A percentile compares a stretch with the other conserved stretches of the same genome.
Evolutionary conservation across 139 green algal genomes (phyloP).

Genomic region (Tetradesmus obliquus): DNA sequence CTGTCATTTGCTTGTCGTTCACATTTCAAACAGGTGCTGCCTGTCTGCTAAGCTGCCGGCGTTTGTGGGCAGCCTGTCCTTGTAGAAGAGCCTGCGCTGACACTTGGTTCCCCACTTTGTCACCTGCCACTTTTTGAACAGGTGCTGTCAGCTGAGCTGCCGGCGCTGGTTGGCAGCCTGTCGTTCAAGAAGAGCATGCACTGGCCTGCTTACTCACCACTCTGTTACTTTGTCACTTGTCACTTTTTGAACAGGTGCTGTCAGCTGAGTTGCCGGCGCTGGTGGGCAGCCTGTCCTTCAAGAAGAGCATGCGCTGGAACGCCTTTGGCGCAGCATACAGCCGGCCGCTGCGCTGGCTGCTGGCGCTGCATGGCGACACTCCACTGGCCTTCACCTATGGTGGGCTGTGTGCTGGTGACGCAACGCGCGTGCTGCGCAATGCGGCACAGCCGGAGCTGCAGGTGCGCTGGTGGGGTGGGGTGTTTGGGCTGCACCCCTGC

Average conservation of each 20-base stretch:
- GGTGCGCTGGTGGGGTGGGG: constrained; percentile 4
- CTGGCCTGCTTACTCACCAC: constrained; percentile 63
- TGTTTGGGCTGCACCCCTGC: background rate
- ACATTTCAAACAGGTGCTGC: no score
- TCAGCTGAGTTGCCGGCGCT: constrained; percentile 80
- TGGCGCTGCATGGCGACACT: constrained; percentile 90
- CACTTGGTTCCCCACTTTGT: no score
- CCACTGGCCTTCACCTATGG: constrained; percentile 71
- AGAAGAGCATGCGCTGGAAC: constrained; percentile 95
- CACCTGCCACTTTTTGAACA: constrained; percentile 25
- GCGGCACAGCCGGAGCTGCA: constrained; percentile 44
- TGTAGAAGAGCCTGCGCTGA: no score
- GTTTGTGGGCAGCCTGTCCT: no score
- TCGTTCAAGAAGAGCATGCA: constrained; percentile 95
- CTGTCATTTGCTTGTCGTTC: no score
- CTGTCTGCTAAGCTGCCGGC: no score
- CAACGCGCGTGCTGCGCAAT: constrained; percentile 82
- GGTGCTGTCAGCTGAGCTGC: constrained; percentile 85
- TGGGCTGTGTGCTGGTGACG: constrained; percentile 51
- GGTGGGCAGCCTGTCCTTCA: constrained; percentile 83
- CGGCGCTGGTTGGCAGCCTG: constrained; percentile 73
- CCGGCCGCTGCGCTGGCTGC: constrained; percentile 94
- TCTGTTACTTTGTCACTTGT: no score
- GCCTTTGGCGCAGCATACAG: constrained; percentile 75
- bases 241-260: constrained; percentile 70